Conservation (phyloP, 441 rosid species). For the Jatropha multifida region DNA sequence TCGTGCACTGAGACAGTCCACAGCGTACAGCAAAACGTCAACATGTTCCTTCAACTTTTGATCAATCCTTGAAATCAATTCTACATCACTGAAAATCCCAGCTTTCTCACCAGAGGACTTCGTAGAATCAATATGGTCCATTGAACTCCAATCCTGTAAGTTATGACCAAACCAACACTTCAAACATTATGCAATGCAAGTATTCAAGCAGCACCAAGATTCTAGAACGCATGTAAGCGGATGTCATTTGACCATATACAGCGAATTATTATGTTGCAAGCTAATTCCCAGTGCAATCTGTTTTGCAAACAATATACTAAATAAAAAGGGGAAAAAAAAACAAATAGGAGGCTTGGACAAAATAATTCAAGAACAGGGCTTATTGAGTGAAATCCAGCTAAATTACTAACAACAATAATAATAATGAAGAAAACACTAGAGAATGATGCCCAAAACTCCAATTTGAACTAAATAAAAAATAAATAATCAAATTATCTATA, state of each 20-base stretch:
- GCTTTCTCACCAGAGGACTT: slow-evolving; percentile 19
- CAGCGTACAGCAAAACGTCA: slow-evolving; percentile 39
- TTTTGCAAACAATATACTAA: neutral
- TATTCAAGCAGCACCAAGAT: neutral
- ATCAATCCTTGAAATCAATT: slow-evolving; percentile 42
- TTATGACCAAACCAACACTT: slow-evolving; percentile 14
- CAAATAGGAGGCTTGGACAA: too few species aligned
- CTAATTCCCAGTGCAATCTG: neutral
- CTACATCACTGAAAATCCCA: slow-evolving; percentile 24
- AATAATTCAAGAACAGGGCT: neutral
- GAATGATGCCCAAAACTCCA: neutral
- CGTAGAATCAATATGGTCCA: slow-evolving; percentile 21
- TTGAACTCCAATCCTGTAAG: slow-evolving; percentile 30
- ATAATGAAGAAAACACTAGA: neutral
- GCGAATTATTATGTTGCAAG: neutral
- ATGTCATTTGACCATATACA: neutral
- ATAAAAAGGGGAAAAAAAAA: too few species aligned
- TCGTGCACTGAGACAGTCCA: slow-evolving; percentile 45
- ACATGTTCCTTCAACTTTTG: slow-evolving; percentile 46
- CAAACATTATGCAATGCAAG: neutral
- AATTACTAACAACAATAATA: neutral
- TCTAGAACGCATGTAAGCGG: neutral
- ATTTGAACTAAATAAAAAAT: neutral
- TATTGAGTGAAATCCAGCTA: neutral
- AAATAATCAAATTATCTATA: neutral